Evolutionary conservation across 78 protist species (phyloP).

Genomic region (Planoprotostelium fungivorum): DNA sequence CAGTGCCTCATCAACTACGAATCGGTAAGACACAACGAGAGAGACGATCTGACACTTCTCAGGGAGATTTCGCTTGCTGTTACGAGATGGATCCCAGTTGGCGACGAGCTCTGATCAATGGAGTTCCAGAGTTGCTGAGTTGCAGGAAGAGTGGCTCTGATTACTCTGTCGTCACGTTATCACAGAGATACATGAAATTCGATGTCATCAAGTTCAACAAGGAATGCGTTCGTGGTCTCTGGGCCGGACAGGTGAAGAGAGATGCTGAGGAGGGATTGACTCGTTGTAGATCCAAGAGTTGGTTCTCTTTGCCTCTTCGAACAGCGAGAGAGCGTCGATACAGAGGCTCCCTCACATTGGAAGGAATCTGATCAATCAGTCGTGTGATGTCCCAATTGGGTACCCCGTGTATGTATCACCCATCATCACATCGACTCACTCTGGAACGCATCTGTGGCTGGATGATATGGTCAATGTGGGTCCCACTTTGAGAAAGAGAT

Average conservation of each 20-base stretch:
- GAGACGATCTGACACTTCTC: no score
- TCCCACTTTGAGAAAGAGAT: neutral
- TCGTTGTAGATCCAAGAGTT: constrained; percentile 8
- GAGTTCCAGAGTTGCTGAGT: neutral
- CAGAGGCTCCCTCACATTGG: neutral
- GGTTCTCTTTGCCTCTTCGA: neutral
- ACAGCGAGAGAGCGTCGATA: constrained; percentile 18
- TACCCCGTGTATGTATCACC: constrained; percentile 9
- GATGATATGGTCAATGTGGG: neutral
- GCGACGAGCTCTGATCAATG: neutral
- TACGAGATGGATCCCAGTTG: neutral
- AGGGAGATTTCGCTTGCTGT: neutral
- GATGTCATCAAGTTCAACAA: neutral
- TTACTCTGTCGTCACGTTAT: neutral
- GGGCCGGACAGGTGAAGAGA: neutral
- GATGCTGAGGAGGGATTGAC: neutral
- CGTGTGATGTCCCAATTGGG: constrained; percentile 21
- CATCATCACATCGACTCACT: neutral
- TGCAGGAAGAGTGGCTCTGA: neutral
- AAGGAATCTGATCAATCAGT: constrained; percentile 14
- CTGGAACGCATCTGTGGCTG: neutral
- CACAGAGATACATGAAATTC: neutral
- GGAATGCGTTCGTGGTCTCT: neutral
- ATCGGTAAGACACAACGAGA: neutral
- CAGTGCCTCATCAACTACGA: neutral